Percentiles rank a stretch among this genome's conserved stretches.
Evolutionary conservation across 345 rosid genomes (phyloP).

Genomic region (Pugionium cornutum): DNA sequence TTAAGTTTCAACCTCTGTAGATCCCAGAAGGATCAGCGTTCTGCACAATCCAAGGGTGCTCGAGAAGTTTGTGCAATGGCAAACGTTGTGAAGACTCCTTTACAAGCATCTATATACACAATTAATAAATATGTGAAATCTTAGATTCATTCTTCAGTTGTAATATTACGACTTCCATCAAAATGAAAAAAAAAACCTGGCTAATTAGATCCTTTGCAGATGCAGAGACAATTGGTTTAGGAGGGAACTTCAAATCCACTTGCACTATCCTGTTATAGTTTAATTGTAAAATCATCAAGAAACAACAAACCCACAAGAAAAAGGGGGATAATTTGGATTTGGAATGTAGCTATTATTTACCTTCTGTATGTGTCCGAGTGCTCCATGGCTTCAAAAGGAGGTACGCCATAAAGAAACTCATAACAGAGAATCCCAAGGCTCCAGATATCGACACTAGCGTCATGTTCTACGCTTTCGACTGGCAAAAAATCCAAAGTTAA

Average conservation of each 20-base stretch:
- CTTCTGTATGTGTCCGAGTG: constrained; percentile 95
- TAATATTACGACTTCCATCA: neutral
- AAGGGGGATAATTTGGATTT: neutral
- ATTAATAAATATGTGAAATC: constrained; percentile 1
- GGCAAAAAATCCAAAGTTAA: constrained; percentile 16
- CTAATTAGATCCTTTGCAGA: constrained; percentile 87
- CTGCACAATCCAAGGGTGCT: constrained; percentile 95
- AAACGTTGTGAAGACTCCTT: constrained; percentile 82
- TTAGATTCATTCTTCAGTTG: constrained; percentile 3
- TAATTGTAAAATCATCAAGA: neutral
- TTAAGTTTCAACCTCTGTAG: constrained; percentile 50
- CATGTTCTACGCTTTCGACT: constrained; percentile 97
- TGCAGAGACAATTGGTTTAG: constrained; percentile 83
- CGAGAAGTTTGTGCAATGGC: constrained; percentile 83
- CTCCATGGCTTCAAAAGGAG: constrained; percentile 90
- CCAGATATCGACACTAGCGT: constrained; percentile 95
- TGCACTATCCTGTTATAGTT: constrained; percentile 73
- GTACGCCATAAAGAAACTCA: constrained; percentile 86
- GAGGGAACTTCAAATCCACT: constrained; percentile 91
- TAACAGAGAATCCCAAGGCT: constrained; percentile 95
- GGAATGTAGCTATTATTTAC: constrained; percentile 32
- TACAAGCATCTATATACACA: constrained; percentile 71
- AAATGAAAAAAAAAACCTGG: constrained; percentile 53
- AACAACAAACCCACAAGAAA: constrained; percentile 9
- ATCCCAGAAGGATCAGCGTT: constrained; percentile 92